Conservation (phyloP, 805 yeast genomes). For the Myxozyma udenii region DNA sequence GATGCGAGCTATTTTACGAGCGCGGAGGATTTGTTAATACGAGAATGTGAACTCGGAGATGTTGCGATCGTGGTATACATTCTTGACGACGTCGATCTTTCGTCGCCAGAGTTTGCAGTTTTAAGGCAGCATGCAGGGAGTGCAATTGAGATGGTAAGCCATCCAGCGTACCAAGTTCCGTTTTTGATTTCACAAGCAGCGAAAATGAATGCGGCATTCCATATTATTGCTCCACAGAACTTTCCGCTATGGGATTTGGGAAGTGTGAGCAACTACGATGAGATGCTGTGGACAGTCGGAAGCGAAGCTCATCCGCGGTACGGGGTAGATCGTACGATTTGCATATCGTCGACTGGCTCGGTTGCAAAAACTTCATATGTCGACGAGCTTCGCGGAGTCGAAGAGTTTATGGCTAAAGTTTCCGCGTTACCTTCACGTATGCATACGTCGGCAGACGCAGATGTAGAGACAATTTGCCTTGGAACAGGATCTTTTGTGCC, state of each 20-base stretch:
- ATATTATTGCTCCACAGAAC: too few relatives aligned
- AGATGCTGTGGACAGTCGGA: background rate
- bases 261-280: background rate
- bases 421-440: background rate
- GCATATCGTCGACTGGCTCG: too few relatives aligned
- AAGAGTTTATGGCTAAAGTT: too few relatives aligned
- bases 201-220: too few relatives aligned
- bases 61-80: background rate
- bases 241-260: too few relatives aligned
- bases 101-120: background rate
- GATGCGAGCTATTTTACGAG: background rate
- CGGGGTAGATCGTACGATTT: background rate
- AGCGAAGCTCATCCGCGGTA: background rate
- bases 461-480: constrained; percentile 64
- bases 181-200: too few relatives aligned
- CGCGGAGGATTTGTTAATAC: background rate
- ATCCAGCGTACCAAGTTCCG: background rate
- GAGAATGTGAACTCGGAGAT: background rate
- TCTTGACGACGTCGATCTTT: background rate
- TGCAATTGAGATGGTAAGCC: background rate
- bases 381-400: too few relatives aligned
- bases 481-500: constrained; percentile 96
- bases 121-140: background rate
- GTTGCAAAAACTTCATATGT: too few relatives aligned
- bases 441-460: background rate